Base-by-base conservation (phyloP, 257 asterid genomes). In the Ilex aquifolium region DNA sequence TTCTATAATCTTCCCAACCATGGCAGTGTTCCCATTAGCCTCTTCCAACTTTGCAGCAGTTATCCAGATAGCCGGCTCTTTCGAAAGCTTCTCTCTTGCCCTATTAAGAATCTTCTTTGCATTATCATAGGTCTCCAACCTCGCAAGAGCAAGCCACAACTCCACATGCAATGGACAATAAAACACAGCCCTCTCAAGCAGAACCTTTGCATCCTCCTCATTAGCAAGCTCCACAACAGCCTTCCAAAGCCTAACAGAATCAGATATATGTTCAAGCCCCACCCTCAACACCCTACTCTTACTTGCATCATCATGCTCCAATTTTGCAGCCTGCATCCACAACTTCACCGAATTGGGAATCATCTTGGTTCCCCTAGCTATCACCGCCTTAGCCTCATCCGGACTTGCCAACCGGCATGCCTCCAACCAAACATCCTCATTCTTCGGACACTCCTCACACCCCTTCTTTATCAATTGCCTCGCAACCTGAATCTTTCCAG, bases 141-240 rank as follows among this genome's bases (percentile, higher is more conserved):
- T 51, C 13, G 56, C 56, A 51, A 88, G 95, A 60, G 95, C 98
- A 62, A 91, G 80, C 96, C 96, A 91, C 72, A 88, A 60, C 67
- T 91, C 96, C 58, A 83, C 80, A 7, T 83, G 85, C 75, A 82
- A 75, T 0, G 88, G 86, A 76, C 88, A 83, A 64, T 82, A 88
- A 61, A 88, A 94, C 67, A 84, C 96, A 17, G 95, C 96, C 67
- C 96, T 89, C 77, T 88, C 95, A 57, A 84, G 71, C 79, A 86
- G 62, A 49, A 84, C 77, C 13, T 82, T 80, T 0, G 95, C 96
- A 69, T 86, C 94, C 49, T 81, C 96, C 78, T 91, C 95, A 61
- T 82, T 84, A 13, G 95, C 93, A 6, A 91, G 86, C 81, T 88
- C 96, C 21, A 91, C 96, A 74, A 86, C 98, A 10, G 96, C 96